Evolutionary conservation across 2,329 filamentous ascomycete species (phyloP), one percentile per base, ranked within the genome.

Genomic region (Cordyceps fumosorosea): DNA sequence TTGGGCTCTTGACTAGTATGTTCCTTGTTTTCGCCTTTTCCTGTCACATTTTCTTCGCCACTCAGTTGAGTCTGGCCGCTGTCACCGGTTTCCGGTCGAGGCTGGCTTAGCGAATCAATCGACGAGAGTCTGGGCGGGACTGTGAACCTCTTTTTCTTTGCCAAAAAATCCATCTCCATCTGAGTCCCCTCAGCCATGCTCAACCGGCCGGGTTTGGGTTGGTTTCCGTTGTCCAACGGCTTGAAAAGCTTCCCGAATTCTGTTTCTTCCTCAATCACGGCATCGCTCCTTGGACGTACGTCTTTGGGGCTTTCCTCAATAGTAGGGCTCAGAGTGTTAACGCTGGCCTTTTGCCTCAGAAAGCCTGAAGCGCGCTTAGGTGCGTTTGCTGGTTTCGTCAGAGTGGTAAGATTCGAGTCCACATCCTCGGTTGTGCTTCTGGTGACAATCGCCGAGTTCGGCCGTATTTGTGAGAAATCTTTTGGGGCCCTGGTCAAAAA

Each of bases 401-500:
- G 32, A 42, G 51, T 64, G 18, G 32, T 11, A 20, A 62, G 44
- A 24, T 56, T 54, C 12, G 11, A 50, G 16, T 62, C 64, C 24
- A 65, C 66, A 26, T 16, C 56, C 29, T 56, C 64, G 37, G 34
- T 66, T 65, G 8, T 67, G 65, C 47, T 69, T 66, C 29, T 58
- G 58, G 32, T 68, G 65, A 67, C 67, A 34, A 50, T 42, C 8
- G 50, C 51, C 14, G 59, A 61, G 42, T 7, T 50, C 26, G 59
- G 59, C 12, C 59, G 20, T 16, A 24, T 29, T 22, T 55, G 51
- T 5, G 59, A 32, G 8, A 54, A 79, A 18, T 75, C 73, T 24
- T 68, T 70, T 29, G 78, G 75, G 22, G 72, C 75, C 56, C 69
- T 72, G 11, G 76, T 67, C 5, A 73, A 64, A 47, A 78, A 77